Evolutionary conservation across 192 early-diverging fungal genomes (phyloP), one percentile per base, ranked within the genome.

Genomic region (Spizellomyces punctatus): DNA sequence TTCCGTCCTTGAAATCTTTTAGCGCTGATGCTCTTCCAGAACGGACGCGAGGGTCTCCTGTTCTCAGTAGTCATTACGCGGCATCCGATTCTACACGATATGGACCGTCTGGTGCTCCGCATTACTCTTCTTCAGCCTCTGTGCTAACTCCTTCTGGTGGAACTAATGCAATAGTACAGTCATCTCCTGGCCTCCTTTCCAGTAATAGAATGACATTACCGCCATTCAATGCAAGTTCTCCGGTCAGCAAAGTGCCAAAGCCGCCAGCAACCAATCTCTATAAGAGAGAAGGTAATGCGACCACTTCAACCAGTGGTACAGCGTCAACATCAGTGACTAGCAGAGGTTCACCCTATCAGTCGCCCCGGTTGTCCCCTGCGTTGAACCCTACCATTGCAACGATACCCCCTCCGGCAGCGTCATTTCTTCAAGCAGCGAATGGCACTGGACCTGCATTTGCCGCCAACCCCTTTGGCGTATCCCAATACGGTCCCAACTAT

Each of bases 171-270:
- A 12, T 54, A 54, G 21, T 22, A 61, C 12, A 16, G 10, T 36
- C 68, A 8, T 41, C 45, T 6, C 22, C 46, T 4, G 61, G 60
- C 10, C 10, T 43, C 9, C 44, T 41, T 14, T 10, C 27, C 1
- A 43, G 16, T 7, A 49, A 17, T 41, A 19, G 71, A 46, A 60
- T 71, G 60, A 62, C 58, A 2, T 44, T 72, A 19, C 62, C 71
- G 46, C 63, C 54, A 0, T 64, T 64, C 54, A 72, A 64, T 55
- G 71, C 71, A n/a, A 72, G 63, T 43, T 72, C 71, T 10, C 71
- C 71, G 17, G 71, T 72, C 9, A 72, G 71, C 62, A 72, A 72
- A 55, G 50, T 72, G 6, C 71, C 71, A 8, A 72, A 72, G 41
- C 71, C 71, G 17, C 71, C 71, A 8, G 21, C 71, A 2, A 27